Base-by-base conservation (phyloP, 331 rosid species). In the Phaseolus coccineus region DNA sequence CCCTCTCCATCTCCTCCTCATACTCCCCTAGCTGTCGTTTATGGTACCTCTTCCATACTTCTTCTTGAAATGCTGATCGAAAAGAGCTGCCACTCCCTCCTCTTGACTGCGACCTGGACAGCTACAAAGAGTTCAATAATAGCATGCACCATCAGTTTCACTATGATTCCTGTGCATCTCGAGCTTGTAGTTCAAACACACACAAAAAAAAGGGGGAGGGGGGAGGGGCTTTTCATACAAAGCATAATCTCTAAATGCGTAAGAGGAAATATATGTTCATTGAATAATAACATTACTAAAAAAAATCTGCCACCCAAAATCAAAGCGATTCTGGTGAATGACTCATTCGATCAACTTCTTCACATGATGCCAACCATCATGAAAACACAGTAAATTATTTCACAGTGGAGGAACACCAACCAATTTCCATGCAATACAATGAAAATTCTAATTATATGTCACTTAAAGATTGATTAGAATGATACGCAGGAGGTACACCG, bases 1-100 rank as follows among this genome's bases (percentile, higher is more conserved):
- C 97, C 78, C 97, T 92, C 81, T 94, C 98, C 95, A 91, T 75
- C 84, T 94, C 98, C 58, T 91, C 97, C 81, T 92, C 95, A 3
- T 87, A 94, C 81, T 91, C 97, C 85, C 92, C 95, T 86, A 86
- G 91, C 86, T 86, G 39, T 15, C 97, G 84, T 44, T 87, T 92
- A 78, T 87, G 89, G 86, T 86, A 87, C 68, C 72, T 91, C 84
- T 79, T 92, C 94, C 92, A 85, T 1, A 92, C 93, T 82, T 87
- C 98, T 88, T 92, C 98, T 83, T 84, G 92, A 83, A 84, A 94
- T 30, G 89, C 19, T 33, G 94, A 53, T 44, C 92, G 88, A 71
- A 80, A 85, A 52, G 96, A 86, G 72, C 87, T 52, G n/a, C 87
- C 85, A 39, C 67, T 82, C 53, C 87, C 85, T 80, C 87, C 94